Base-by-base conservation (phyloP, 345 rosid genomes). In the Populus tremula region DNA sequence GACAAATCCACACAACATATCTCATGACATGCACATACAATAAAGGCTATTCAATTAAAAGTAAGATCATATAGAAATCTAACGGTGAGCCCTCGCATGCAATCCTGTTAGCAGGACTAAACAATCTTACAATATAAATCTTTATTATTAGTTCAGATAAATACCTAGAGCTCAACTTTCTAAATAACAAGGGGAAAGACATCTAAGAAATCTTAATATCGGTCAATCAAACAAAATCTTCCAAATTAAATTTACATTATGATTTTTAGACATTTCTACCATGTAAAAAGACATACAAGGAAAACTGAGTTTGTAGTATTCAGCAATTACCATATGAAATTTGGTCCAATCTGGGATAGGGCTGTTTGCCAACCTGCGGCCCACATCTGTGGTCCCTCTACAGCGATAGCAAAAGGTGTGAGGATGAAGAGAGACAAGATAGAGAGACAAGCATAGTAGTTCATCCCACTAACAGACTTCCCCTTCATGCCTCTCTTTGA, bases 401-500 rank as follows among this genome's bases (percentile, higher is more conserved):
- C 92, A 23, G 92, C 94, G 77, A 96, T 74, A 17, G 99, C 98
- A 76, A 94, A 94, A 5, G 99, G 99, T 2, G 97, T 91, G 82
- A 96, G 98, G 70, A 96, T 92, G 73, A 89, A 39, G 16, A 96
- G 91, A 63, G 99, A 96, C 78, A 96, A 50, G 74, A 96, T 87
- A 45, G 99, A 96, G 76, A 96, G 91, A 83, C 99, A 96, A 6
- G 99, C 99, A 54, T 96, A 96, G 88, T 94, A 96, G 88, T 96
- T 82, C 85, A 78, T 82, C 63, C 85, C 85, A 47, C 85, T 82
- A 25, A 82, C 98, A 43, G 98, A 89, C 78, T 94, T 96, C 81
- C 98, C 98, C 86, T 90, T 93, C 98, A 94, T 92, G 81, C 98
- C 98, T 79, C 29, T 94, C 95, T 94, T 94, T 2, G 98, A 94